phyloP scores from a whole-genome alignment of 495 filamentous ascomycete species.

The Penicillium malachiteum region DNA sequence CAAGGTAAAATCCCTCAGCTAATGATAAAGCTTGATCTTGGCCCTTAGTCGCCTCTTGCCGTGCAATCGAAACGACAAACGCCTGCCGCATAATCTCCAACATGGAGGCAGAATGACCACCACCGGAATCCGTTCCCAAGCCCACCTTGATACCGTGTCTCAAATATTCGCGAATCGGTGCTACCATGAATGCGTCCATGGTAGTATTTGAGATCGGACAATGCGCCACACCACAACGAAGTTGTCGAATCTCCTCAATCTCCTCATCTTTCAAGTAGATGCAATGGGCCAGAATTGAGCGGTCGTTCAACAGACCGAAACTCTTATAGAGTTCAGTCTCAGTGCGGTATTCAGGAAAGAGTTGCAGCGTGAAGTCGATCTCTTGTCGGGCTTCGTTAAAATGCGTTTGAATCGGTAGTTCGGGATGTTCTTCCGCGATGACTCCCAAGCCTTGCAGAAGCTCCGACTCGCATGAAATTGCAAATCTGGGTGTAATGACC shows the following conservation, averaged over 20 bases:
- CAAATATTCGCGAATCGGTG: conserved; percentile 57
- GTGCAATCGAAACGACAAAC: conserved; percentile 59
- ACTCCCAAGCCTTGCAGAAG: conserved; percentile 53
- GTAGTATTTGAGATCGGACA: conserved; percentile 66
- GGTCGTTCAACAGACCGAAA: conserved; percentile 52
- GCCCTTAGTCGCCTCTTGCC: conserved; percentile 48
- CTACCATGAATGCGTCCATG: conserved; percentile 60
- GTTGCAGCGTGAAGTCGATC: conserved; percentile 45
- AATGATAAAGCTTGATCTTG: conserved; percentile 48
- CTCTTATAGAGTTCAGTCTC: conserved; percentile 57
- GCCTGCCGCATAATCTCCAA: conserved; percentile 59
- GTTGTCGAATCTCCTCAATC: conserved; percentile 41
- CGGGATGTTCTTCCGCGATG: conserved; percentile 48
- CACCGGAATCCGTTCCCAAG: conserved; percentile 65
- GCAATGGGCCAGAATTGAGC: conserved; percentile 64
- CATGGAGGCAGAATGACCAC: conserved; percentile 61
- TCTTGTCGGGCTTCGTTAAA: conserved; percentile 62
- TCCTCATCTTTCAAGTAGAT: conserved; percentile 58
- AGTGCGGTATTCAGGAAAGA: conserved; percentile 52
- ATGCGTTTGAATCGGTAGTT: conserved; percentile 62
- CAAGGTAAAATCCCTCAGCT: conserved; percentile 58
- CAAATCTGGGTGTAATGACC: conserved; percentile 65
- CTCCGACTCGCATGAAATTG: conserved; percentile 54
- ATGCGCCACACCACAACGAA: conserved; percentile 59
- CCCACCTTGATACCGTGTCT: conserved; percentile 61